Percentiles rank a stretch among this genome's conserved stretches.
phyloP scores from a whole-genome alignment of 371 early-diverging fungal species.

The Rhizomucor pusillus region DNA sequence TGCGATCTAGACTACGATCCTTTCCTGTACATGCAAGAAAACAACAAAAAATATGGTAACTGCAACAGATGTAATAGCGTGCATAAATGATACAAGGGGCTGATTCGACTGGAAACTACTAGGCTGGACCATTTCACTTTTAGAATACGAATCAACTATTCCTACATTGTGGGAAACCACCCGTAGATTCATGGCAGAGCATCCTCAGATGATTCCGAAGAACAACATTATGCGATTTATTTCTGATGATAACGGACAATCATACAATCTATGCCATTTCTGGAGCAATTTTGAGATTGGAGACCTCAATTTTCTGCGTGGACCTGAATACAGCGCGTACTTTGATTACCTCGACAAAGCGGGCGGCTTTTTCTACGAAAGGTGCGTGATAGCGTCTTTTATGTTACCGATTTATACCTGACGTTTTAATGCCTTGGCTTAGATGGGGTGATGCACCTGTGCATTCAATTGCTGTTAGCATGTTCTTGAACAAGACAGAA shows the following conservation, averaged over 20 bases:
- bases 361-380: constrained; percentile 95
- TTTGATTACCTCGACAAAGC: constrained; percentile 83
- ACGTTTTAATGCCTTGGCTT: constrained; percentile 37
- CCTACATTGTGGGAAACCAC: constrained; percentile 75
- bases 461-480: constrained; percentile 85
- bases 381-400: constrained; percentile 54
- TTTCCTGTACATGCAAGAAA: constrained; percentile 81
- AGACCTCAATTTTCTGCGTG: constrained; percentile 77
- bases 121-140: constrained; percentile 72
- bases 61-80: too few relatives aligned
- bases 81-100: too few relatives aligned
- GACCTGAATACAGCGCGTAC: constrained; percentile 63
- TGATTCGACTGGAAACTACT: constrained; percentile 4
- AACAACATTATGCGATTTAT: constrained; percentile 34
- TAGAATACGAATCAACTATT: constrained; percentile 80
- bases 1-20: constrained; percentile 93
- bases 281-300: constrained; percentile 98
- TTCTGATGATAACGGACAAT: constrained; percentile 26
- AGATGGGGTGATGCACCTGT: constrained; percentile 98
- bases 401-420: too few relatives aligned
- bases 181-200: constrained; percentile 50
- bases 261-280: constrained; percentile 87
- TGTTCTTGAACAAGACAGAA: constrained; percentile 80
- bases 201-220: constrained; percentile 39
- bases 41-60: constrained; percentile 79